Evolutionary conservation across 2,329 filamentous ascomycete species (phyloP).

Genomic region (Fusarium tjaetaba): DNA sequence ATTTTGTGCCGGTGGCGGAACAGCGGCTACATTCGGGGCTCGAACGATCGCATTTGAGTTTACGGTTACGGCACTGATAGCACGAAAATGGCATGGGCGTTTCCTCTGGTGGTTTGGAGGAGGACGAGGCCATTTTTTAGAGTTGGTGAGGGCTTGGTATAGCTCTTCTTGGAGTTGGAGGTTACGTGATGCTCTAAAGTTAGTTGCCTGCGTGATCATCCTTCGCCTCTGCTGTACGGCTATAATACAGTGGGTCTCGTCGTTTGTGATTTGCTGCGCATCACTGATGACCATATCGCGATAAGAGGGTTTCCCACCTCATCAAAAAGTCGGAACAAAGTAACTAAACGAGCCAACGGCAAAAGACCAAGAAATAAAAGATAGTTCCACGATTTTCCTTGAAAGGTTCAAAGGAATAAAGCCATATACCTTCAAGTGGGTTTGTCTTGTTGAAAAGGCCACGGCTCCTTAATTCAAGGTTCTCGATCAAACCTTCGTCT

Average conservation of each 20-base stretch:
- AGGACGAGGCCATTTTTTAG: constrained; percentile 22
- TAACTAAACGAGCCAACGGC: too few species aligned
- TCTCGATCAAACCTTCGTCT: too few species aligned
- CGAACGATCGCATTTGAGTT: constrained; percentile 45
- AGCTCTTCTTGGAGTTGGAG: not conserved
- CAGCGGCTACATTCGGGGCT: constrained; percentile 43
- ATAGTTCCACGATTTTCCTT: too few species aligned
- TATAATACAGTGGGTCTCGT: constrained; percentile 6
- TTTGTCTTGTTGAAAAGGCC: too few species aligned
- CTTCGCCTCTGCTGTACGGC: not conserved
- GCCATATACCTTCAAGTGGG: too few species aligned
- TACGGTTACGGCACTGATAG: constrained; percentile 41
- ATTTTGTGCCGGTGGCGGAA: constrained; percentile 26
- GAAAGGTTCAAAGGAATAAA: too few species aligned
- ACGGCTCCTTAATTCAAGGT: too few species aligned
- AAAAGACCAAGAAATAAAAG: rapidly evolving
- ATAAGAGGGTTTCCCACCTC: not conserved
- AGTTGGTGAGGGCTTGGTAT: not conserved
- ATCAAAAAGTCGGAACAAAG: rapidly evolving
- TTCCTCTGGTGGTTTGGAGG: not conserved
- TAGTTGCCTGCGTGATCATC: not conserved
- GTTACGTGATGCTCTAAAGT: not conserved
- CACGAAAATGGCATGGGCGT: constrained; percentile 41
- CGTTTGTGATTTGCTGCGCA: not conserved
- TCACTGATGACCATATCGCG: not conserved